phyloP scores from a whole-genome alignment of 495 filamentous ascomycete species.

The Talaromyces adpressus region DNA sequence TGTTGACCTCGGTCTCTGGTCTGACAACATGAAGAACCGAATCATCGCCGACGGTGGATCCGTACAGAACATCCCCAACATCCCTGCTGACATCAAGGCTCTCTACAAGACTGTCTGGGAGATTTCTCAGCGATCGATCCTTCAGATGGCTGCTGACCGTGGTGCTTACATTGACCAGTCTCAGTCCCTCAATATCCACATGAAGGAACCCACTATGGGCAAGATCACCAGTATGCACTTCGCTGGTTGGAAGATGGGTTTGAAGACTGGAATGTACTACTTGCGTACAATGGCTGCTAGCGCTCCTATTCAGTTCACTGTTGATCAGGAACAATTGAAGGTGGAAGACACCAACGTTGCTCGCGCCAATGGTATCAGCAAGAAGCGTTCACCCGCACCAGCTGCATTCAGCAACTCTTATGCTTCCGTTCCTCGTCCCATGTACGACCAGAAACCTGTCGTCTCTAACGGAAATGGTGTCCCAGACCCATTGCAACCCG shows the following conservation, averaged over 20 bases:
- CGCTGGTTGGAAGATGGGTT: constrained; percentile 94
- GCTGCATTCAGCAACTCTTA: constrained; percentile 38
- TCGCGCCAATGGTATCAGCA: constrained; percentile 45
- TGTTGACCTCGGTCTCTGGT: constrained; percentile 96
- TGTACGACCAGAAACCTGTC: constrained; percentile 48
- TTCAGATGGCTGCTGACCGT: constrained; percentile 97
- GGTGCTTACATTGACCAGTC: constrained; percentile 98
- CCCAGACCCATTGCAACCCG: constrained; percentile 60
- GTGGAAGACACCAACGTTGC: constrained; percentile 80
- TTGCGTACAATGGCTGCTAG: constrained; percentile 95
- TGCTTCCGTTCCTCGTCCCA: constrained; percentile 53
- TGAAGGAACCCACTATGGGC: constrained; percentile 98
- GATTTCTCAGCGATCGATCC: constrained; percentile 89
- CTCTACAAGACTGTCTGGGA: constrained; percentile 99
- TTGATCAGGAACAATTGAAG: constrained; percentile 92
- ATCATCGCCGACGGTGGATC: constrained; percentile 96
- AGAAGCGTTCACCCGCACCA: constrained; percentile 56
- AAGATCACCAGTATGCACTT: constrained; percentile 99
- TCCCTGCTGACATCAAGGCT: constrained; percentile 89
- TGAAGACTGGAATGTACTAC: constrained; percentile 99
- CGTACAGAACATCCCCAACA: constrained; percentile 93
- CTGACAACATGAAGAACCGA: constrained; percentile 99
- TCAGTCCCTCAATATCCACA: constrained; percentile 97
- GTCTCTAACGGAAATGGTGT: constrained; percentile 47
- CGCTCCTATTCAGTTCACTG: constrained; percentile 96